Evolutionary conservation across 2,329 filamentous ascomycete species (phyloP).

Genomic region (Aureobasidium sp.): DNA sequence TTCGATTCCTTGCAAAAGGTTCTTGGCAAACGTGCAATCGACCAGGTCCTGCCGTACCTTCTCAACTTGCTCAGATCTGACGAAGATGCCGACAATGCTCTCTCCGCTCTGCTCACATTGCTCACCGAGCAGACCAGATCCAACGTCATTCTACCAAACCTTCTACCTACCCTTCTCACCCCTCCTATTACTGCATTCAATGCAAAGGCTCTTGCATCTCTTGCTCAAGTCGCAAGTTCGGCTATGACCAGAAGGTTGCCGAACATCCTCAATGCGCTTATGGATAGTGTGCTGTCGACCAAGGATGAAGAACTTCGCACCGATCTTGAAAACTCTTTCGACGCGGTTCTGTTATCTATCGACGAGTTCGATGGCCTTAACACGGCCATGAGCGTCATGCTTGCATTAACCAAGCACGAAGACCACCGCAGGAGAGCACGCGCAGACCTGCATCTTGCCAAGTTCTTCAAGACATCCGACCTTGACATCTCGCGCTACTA

Average conservation of each 20-base stretch:
- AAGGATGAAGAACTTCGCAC: conserved; percentile 65
- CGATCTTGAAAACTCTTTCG: conserved; percentile 75
- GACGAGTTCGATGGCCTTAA: conserved; percentile 96
- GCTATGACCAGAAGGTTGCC: conserved; percentile 88
- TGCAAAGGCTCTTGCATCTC: conserved; percentile 82
- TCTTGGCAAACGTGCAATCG: conserved; percentile 86
- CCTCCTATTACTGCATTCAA: conserved; percentile 93
- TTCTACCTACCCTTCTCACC: conserved; percentile 85
- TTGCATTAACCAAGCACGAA: conserved; percentile 82
- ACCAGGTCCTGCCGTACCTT: conserved; percentile 89
- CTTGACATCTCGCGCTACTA: conserved; percentile 95
- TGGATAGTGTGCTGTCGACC: conserved; percentile 81
- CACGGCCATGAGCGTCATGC: conserved; percentile 87
- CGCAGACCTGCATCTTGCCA: conserved; percentile 71
- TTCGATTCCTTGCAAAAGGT: conserved; percentile 94
- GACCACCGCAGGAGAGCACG: conserved; percentile 77
- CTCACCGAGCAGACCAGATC: conserved; percentile 89
- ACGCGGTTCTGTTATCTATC: conserved; percentile 83
- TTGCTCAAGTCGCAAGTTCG: conserved; percentile 82
- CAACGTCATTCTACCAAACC: conserved; percentile 92
- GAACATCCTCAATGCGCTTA: conserved; percentile 83
- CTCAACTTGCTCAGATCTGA: conserved; percentile 83
- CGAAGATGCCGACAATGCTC: conserved; percentile 80
- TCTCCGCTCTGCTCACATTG: conserved; percentile 85
- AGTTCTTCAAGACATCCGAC: conserved; percentile 73